These are phyloP conservation scores for Cryphonectria parasitica DNA, from an alignment of 2,329 filamentous ascomycete species.

Conservation along the genomic window DNA sequence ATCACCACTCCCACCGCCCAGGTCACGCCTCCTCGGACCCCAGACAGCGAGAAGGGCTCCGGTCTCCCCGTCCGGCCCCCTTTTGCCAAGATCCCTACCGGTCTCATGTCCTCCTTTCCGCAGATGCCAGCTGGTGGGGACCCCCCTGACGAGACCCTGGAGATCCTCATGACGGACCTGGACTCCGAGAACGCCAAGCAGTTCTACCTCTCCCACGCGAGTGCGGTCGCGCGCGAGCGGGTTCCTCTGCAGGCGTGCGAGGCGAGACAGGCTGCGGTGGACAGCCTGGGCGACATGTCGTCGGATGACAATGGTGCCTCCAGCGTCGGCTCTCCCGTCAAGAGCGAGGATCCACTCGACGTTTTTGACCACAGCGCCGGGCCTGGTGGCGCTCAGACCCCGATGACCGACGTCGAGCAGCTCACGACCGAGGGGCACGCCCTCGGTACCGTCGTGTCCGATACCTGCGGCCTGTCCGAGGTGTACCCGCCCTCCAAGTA, in stretches of 20 bases:
- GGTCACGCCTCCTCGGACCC: constrained; percentile 82
- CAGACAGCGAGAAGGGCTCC: constrained; percentile 54
- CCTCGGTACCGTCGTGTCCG: constrained; percentile 88
- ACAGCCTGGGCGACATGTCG: constrained; percentile 59
- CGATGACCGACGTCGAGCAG: constrained; percentile 69
- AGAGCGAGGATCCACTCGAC: constrained; percentile 67
- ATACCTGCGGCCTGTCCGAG: constrained; percentile 84
- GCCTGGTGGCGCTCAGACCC: constrained; percentile 57
- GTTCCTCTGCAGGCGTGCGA: constrained; percentile 70
- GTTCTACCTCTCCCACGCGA: constrained; percentile 74
- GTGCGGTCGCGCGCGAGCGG: constrained; percentile 84
- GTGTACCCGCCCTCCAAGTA: constrained; percentile 88
- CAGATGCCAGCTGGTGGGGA: constrained; percentile 42
- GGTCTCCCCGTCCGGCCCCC: constrained; percentile 44
- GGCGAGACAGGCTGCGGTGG: constrained; percentile 62
- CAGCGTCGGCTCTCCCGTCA: constrained; percentile 30
- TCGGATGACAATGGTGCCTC: constrained; percentile 43
- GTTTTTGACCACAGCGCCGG: constrained; percentile 73
- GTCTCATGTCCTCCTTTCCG: constrained; percentile 42
- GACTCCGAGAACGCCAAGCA: constrained; percentile 71
- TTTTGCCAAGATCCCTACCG: constrained; percentile 60
- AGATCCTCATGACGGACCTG: constrained; percentile 74
- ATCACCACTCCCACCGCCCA: constrained; percentile 83
- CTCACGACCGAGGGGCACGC: constrained; percentile 92
- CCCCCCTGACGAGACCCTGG: constrained; percentile 74